Evolutionary conservation across 441 rosid genomes (phyloP), one percentile per base, ranked within the genome.

Genomic region (Erodium texanum): DNA sequence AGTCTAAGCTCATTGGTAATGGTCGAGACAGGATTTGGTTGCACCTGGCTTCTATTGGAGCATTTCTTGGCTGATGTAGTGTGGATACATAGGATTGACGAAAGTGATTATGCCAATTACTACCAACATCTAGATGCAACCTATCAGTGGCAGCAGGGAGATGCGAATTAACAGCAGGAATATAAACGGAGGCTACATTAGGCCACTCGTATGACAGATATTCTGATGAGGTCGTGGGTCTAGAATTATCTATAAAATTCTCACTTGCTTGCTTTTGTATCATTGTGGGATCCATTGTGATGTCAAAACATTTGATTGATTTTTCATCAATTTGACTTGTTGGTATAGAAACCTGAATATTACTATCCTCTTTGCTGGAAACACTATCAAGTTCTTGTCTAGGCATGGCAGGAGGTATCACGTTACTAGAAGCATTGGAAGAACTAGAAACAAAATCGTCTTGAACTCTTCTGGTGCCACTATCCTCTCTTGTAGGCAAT

Each of bases 91-190:
- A 94, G 67, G 99, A 90, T 72, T 82, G 99, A 66, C 83, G 87
- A 64, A 86, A 74, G 67, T 83, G 88, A 75, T 82, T 86, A 68
- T 85, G 99, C 92, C 93, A 87, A 75, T 84, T 94, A 71, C 71
- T 87, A 74, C 97, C 96, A 79, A 88, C 96, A 80, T 94, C 99
- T 71, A 94, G 85, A 85, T 94, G 99, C 75, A 94, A 82, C 76
- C 99, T 87, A 76, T 94, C 97, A 27, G 97, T 82, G 65, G 99
- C 96, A 69, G 96, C 85, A 68, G 90, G 96, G 43, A 86, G 83
- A 78, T 88, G 92, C 56, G 99, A 77, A 79, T 81, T 86, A 68
- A 86, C 76, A 50, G 91, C 81, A 63, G 93, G 82, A 82, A 89
- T 88, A 82, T 91, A 86, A 80, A 86, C 73, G 48, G 91, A 89